Evolutionary conservation across 2,329 filamentous ascomycete species (phyloP), one percentile per base, ranked within the genome.

Genomic region (Ascochyta clinopodiicola): DNA sequence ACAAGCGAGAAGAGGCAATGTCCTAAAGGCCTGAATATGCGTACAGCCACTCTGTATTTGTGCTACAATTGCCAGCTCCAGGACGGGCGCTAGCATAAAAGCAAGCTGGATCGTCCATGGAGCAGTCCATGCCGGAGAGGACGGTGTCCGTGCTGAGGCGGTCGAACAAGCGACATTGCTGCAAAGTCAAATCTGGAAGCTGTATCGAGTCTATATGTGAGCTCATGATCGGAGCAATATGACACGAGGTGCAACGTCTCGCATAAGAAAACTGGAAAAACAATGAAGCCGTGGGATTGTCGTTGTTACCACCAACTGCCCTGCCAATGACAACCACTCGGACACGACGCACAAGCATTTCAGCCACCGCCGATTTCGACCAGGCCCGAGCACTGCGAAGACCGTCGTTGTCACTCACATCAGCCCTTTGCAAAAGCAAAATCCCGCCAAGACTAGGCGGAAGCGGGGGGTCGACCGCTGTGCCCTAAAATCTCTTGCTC

Each of bases 351-450:
- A 75, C 72, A 72, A 71, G 70, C 72, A 68, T 66, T 68, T 74
- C 70, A 74, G 71, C 70, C 70, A 73, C 71, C 67, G 64, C 70
- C 67, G 68, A 67, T 69, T 75, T 66, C 68, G 71, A 74, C 63
- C 63, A 65, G 70, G 71, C 65, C 72, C 69, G 69, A 68, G 68
- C 72, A 69, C 69, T 66, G 69, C 65, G 64, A 68, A 51, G 52
- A 43, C 52, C 36, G 43, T 67, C 70, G 71, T 67, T 62, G 69
- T 70, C 71, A 70, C 66, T 68, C 64, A 67, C 68, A 70, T 73
- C 70, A 73, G 71, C 72, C 37, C 67, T 73, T 67, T 63, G 46
- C 60, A 73, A 75, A 75, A 68, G 37, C 67, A 70, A 74, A 70
- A 64, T 63, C 59, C 57, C 56, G 71, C 72, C 69, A 75, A 74